Percentiles rank a stretch among this genome's conserved stretches.
These are phyloP conservation scores for Camelina hispida DNA, from an alignment of 345 rosid species.

Conservation along the genomic window DNA sequence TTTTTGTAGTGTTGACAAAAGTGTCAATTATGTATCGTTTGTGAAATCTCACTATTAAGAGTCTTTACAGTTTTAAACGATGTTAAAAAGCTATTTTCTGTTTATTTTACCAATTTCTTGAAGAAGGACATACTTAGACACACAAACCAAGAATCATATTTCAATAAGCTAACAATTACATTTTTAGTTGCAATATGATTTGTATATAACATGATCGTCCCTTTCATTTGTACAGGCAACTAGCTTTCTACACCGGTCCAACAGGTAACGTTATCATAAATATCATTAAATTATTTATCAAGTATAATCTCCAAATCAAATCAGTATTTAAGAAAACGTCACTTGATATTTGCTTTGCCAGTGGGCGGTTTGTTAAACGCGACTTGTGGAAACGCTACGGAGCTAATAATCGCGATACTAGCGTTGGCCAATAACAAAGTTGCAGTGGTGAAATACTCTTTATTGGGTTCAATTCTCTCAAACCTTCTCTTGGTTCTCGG, in stretches of 20 bases:
- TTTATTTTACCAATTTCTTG: not conserved
- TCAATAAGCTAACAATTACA: not conserved
- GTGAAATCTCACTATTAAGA: not conserved
- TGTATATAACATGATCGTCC: not conserved
- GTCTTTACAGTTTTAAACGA: not conserved
- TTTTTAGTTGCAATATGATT: not conserved
- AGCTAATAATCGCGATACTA: slow-evolving; percentile 81
- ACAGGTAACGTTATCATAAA: slow-evolving; percentile 59
- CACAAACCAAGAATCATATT: not conserved
- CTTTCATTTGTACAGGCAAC: slow-evolving; percentile 61
- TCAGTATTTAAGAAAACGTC: not conserved
- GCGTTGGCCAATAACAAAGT: slow-evolving; percentile 68
- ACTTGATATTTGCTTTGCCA: slow-evolving; percentile 32
- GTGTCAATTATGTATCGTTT: not conserved
- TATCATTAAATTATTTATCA: not conserved
- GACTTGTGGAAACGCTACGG: slow-evolving; percentile 95
- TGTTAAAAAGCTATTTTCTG: not conserved
- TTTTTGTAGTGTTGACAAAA: not conserved
- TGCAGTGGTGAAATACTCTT: slow-evolving; percentile 82
- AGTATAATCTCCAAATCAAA: not conserved
- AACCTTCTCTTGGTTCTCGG: slow-evolving; percentile 96
- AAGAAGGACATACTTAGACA: too few relatives aligned
- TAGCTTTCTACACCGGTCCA: slow-evolving; percentile 84
- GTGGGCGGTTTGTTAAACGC: slow-evolving; percentile 95
- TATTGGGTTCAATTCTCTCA: slow-evolving; percentile 84